Base-by-base conservation (phyloP, 345 rosid genomes). In the Turritis glabra region DNA sequence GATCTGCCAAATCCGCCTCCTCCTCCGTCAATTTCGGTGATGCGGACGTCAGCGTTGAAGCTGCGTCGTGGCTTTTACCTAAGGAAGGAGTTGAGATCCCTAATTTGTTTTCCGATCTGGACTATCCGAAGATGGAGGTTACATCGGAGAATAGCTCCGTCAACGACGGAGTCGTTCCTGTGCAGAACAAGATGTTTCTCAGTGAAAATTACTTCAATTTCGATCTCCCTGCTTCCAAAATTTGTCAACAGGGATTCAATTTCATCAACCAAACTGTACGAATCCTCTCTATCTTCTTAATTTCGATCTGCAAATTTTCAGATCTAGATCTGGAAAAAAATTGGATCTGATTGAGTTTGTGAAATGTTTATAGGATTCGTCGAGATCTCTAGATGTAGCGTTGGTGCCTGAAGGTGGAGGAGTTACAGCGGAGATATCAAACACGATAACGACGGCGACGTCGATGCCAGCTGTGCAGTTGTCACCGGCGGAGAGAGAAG, bases 401-500 rank as follows among this genome's bases (percentile, higher is more conserved):
- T 85, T 91, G 51, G 97, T 91, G 19, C 98, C 98, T 15, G 96
- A 91, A 15, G 85, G 81, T 5, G 80, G 90, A 60, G 80, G 89
- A 64, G 72, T 53, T 23, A 67, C 68, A 72, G 22, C 87, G 12
- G 93, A 89, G 69, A 62, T 84, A 46, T 77, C 97, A 2, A 85
- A 82, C 63, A 32, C 41, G 5, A 35, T 8, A 4, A 69, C 84
- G 7, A 67, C 84, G 23, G 62, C 76, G 19, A 71, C 72, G 17
- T 60, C 58, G 74, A 82, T 74, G 74, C 48, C 46, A 37, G 79
- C 87, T 46, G 77, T 82, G 53, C 91, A 81, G 81, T 78, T 88
- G 0, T 84, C 98, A n/a, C 81, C 90, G 11, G 87, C 81, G 40
- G 98, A 93, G 68, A 82, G 97, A 69, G 98, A 89, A 66, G 98